Evolutionary conservation across 495 filamentous ascomycete species (phyloP).

Genomic region (Aeminium ludgeri): DNA sequence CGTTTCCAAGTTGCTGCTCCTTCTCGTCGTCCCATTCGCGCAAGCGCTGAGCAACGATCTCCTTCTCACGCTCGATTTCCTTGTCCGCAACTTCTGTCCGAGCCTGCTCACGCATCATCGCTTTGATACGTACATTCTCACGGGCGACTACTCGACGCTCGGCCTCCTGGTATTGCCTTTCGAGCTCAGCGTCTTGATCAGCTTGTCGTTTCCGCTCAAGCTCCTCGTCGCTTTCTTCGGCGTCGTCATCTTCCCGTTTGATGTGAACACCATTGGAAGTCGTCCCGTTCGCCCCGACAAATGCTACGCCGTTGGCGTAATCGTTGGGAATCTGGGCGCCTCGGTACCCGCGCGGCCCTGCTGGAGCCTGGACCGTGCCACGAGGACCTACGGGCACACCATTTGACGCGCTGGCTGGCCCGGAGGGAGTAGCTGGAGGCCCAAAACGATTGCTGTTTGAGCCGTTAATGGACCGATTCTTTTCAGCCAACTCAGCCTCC

Average conservation of each 20-base stretch:
- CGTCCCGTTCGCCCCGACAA: constrained; percentile 55
- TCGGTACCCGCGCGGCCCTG: constrained; percentile 55
- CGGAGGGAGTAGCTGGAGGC: constrained; percentile 49
- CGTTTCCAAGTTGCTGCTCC: constrained; percentile 36
- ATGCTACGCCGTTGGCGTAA: constrained; percentile 66
- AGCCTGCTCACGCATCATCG: constrained; percentile 64
- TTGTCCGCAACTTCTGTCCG: constrained; percentile 34
- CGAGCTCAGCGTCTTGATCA: constrained; percentile 55
- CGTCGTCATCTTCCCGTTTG: constrained; percentile 68
- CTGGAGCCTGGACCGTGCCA: constrained; percentile 44
- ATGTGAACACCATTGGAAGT: constrained; percentile 30
- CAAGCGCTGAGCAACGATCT: constrained; percentile 55
- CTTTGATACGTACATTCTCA: constrained; percentile 65
- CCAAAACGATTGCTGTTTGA: constrained; percentile 52
- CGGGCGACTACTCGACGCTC: constrained; percentile 82
- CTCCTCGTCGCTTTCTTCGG: constrained; percentile 75
- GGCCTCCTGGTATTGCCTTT: constrained; percentile 70
- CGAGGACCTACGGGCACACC: constrained; percentile 75
- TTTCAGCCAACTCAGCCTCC: constrained; percentile 77
- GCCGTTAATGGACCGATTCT: constrained; percentile 50
- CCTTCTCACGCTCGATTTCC: constrained; percentile 37
- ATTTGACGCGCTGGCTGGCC: constrained; percentile 58
- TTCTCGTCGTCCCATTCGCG: constrained; percentile 82
- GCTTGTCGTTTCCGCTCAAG: constrained; percentile 52
- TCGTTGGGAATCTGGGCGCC: constrained; percentile 59